phyloP scores from a whole-genome alignment of 2,329 filamentous ascomycete genomes.

The Dichotomopilus funicola region DNA sequence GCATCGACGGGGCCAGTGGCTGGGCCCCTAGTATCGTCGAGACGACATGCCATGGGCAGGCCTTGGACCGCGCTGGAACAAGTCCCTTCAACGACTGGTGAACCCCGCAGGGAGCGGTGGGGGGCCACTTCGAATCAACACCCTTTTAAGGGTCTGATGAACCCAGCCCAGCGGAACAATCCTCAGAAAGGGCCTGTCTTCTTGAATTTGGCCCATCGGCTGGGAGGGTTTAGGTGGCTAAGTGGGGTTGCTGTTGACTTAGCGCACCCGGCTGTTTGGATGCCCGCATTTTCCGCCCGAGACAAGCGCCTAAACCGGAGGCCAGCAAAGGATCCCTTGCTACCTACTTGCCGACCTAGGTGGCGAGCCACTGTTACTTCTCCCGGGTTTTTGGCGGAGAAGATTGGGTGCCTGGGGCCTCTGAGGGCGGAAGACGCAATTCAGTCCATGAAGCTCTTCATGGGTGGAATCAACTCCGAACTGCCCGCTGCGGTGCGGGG shows the following conservation, averaged over 20 bases:
- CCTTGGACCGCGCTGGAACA: neutral
- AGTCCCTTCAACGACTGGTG: neutral
- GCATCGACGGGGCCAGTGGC: neutral
- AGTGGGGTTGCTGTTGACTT: neutral
- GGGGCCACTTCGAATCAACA: neutral
- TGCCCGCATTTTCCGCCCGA: neutral
- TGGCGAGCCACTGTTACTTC: no score
- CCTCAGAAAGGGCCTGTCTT: no score
- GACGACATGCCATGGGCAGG: neutral
- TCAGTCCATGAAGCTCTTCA: no score
- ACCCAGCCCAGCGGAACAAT: constrained; percentile 1
- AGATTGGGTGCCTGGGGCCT: no score
- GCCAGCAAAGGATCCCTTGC: neutral
- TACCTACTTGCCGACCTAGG: neutral
- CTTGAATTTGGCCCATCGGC: no score
- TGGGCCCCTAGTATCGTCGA: no score
- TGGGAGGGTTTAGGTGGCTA: no score
- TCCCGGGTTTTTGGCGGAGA: no score
- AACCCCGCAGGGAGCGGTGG: constrained; percentile 1
- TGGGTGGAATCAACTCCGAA: neutral
- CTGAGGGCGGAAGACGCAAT: no score
- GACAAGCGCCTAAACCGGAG: neutral
- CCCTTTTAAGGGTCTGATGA: neutral
- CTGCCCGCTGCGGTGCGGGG: neutral
- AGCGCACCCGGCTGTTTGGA: neutral